Conservation (phyloP, 2,329 filamentous ascomycete genomes). For the Lecanosticta acicola region DNA sequence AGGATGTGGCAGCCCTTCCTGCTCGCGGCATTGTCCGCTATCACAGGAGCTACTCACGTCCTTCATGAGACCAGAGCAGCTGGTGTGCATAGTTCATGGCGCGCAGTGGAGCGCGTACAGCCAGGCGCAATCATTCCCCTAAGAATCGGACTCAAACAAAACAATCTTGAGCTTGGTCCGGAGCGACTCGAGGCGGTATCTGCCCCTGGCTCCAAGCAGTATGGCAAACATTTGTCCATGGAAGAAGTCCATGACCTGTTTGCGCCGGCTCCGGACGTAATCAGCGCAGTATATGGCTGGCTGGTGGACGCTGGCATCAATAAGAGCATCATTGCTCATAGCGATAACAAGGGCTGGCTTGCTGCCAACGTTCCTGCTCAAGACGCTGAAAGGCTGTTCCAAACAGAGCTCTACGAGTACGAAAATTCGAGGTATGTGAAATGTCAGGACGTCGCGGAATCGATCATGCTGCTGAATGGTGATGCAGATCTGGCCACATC, state of each 20-base stretch:
- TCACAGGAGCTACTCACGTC: slow-evolving; percentile 7
- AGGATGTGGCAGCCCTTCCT: background rate
- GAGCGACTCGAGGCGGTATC: slow-evolving; percentile 31
- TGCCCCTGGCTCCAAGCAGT: slow-evolving; percentile 31
- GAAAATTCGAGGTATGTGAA: slow-evolving; percentile 20
- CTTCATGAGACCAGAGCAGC: slow-evolving; percentile 16
- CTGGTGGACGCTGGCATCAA: slow-evolving; percentile 49
- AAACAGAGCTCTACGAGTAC: slow-evolving; percentile 36
- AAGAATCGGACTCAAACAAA: slow-evolving; percentile 23
- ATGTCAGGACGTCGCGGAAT: slow-evolving; percentile 18
- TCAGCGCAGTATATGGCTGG: slow-evolving; percentile 49
- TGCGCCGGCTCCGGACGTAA: slow-evolving; percentile 31
- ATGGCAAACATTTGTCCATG: slow-evolving; percentile 32
- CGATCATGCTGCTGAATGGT: background rate
- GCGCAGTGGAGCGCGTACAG: slow-evolving; percentile 33
- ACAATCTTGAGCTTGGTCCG: slow-evolving; percentile 19
- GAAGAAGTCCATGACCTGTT: slow-evolving; percentile 39
- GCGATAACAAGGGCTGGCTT: slow-evolving; percentile 42
- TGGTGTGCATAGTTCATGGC: slow-evolving; percentile 24
- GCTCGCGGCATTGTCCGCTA: background rate
- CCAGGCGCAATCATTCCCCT: slow-evolving; percentile 29
- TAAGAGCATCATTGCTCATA: slow-evolving; percentile 44
- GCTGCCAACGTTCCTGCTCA: slow-evolving; percentile 35
- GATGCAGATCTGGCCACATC: slow-evolving; percentile 12
- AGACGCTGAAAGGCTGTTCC: slow-evolving; percentile 36